These are phyloP conservation scores for Yamadazyma sp. DNA, from an alignment of 805 yeast species.

Conservation along the genomic window DNA sequence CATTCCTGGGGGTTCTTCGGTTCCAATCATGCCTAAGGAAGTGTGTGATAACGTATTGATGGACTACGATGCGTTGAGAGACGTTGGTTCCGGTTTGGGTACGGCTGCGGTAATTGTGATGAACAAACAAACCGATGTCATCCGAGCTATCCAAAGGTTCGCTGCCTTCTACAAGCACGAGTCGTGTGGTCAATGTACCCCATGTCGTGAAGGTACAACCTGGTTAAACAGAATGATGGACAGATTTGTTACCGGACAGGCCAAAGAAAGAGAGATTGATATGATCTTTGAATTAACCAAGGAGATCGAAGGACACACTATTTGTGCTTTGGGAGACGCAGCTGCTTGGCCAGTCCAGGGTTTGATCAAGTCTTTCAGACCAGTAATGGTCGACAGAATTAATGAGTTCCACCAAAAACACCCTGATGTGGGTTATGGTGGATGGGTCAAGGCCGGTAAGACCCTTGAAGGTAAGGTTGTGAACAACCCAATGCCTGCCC, in stretches of 20 bases:
- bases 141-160: constrained; percentile 83
- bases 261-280: constrained; percentile 77
- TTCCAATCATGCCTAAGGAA: constrained; percentile 72
- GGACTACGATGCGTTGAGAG: constrained; percentile 87
- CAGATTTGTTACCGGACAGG: constrained; percentile 77
- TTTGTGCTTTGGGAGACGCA: constrained; percentile 91
- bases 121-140: constrained; percentile 83
- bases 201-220: constrained; percentile 92
- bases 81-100: constrained; percentile 84
- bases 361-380: constrained; percentile 79
- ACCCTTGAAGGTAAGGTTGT: constrained; percentile 63
- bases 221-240: constrained; percentile 85
- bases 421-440: constrained; percentile 60
- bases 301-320: constrained; percentile 88
- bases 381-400: constrained; percentile 76
- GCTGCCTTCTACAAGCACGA: constrained; percentile 86
- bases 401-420: constrained; percentile 56
- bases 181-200: constrained; percentile 93
- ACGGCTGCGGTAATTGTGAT: constrained; percentile 92
- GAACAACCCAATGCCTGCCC: constrained; percentile 57
- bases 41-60: constrained; percentile 68
- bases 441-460: constrained; percentile 67
- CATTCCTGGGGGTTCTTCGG: constrained; percentile 89
- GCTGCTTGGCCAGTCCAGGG: constrained; percentile 96
- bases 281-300: constrained; percentile 81